phyloP scores from a whole-genome alignment of 2,329 filamentous ascomycete species.

The Cyphellophora attinorum region DNA sequence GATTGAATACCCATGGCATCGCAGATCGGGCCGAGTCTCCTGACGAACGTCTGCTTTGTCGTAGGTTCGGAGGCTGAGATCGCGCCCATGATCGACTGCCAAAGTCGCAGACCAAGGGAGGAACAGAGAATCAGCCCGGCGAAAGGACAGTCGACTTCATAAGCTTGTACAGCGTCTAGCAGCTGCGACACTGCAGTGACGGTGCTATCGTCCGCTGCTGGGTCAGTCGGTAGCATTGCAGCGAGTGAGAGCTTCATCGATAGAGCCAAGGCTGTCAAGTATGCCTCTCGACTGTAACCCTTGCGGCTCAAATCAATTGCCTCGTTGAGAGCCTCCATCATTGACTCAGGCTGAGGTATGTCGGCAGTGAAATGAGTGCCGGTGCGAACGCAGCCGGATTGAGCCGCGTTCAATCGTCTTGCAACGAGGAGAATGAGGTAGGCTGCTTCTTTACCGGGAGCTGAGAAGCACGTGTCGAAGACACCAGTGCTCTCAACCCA shows the following conservation, averaged over 20 bases:
- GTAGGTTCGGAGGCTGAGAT: neutral
- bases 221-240: no score
- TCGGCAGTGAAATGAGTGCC: neutral
- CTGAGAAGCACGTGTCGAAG: slow-evolving; percentile 2
- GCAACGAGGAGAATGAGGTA: slow-evolving; percentile 2
- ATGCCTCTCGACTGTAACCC: neutral
- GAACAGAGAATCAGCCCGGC: neutral
- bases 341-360: neutral
- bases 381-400: neutral
- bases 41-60: neutral
- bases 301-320: neutral
- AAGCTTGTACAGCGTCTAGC: neutral
- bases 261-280: neutral
- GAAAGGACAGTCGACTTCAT: neutral
- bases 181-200: neutral
- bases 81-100: neutral
- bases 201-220: no score
- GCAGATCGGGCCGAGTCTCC: neutral
- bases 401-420: neutral
- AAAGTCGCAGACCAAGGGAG: neutral
- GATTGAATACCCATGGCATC: slow-evolving; percentile 1
- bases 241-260: neutral
- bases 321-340: neutral
- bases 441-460: slow-evolving; percentile 1
- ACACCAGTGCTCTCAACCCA: slow-evolving; percentile 1